Base-by-base conservation (phyloP, 495 filamentous ascomycete genomes). In the Hypoxylon cercidicola region DNA sequence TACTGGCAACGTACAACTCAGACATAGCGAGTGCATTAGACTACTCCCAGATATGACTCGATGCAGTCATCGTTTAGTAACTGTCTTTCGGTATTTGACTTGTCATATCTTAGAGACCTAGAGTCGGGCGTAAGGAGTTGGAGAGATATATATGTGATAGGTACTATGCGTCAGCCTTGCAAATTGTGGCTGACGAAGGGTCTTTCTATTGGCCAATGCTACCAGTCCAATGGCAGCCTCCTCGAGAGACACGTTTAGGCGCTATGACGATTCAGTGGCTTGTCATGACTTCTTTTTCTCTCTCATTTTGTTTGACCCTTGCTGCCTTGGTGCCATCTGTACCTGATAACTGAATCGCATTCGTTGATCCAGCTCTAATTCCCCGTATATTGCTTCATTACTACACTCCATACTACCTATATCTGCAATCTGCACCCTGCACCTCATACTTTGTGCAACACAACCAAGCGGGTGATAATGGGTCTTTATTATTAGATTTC, bases 261-360 rank as follows among this genome's bases (percentile, higher is more conserved):
- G 60, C 25, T 21, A 64, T 64, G 66, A 61, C 56, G 61, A 61
- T 53, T 69, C 41, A 69, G 66, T 69, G 66, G 66, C 61, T 65
- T 61, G 13, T 43, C 15, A 59, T 57, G 51, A 44, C 60, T 52
- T 69, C 19, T 52, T 60, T 56, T 52, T 46, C 19, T 30, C n/a
- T 49, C 45, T 55, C 60, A 55, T 55, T 40, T 47, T 59, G 16
- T 5, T 30, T 18, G 18, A 9, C n/a, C n/a, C n/a, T n/a, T n/a
- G n/a, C n/a, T n/a, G 19, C 32, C 4, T 54, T 34, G 37, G 21
- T 25, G 2, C 8, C 37, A 30, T 15, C n/a, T n/a, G 21, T 53
- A 53, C 23, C 43, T 50, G 51, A 50, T 44, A 60, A 59, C 53
- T 52, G 44, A 49, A 44, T 63, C 46, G 40, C 39, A 51, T 39